Base-by-base conservation (phyloP, 2,329 filamentous ascomycete species). In the Amauroascus niger region DNA sequence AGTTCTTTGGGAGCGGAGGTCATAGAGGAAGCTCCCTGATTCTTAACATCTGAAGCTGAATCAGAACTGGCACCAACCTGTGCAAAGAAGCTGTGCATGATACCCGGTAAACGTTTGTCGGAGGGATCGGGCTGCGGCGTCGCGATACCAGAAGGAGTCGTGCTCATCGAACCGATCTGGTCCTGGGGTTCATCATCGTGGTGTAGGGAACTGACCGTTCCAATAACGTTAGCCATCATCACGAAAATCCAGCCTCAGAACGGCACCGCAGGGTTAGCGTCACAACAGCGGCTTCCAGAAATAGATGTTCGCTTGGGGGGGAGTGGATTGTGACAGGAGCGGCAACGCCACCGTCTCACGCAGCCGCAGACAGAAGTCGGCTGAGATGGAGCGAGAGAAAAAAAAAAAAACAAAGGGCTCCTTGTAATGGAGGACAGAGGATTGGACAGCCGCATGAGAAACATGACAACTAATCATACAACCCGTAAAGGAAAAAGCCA, bases 21-120 rank as follows among this genome's bases (percentile, higher is more conserved):
- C 30, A 40, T 37, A 49, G 49, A 28, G 49, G 65, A 69, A 59
- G 68, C 65, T 63, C 67, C 67, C 62, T 67, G 62, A 61, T 66
- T 68, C 57, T 67, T 65, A 60, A 69, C 61, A 67, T 59, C 76
- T 72, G 72, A 69, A 79, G 80, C 79, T 83, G 83, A 81, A 78
- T 81, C 82, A 79, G 81, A 82, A 77, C 80, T 82, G 79, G 81
- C 80, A 96, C 93, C 84, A 95, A 98, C 93, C 91, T 98, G 93
- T 77, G 86, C 86, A 80, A 97, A 95, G 79, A 93, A 96, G 78
- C 86, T 94, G 71, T 83, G 81, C 80, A 93, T 86, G 76, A 97
- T 95, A 69, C 89, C 88, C 62, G 93, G 93, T 68, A 95, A 79
- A 74, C 93, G 86, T 76, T 95, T 96, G 76, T 98, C 93, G 67